A percentile compares a stretch with the other conserved stretches of the same genome.
Evolutionary conservation across 78 protist species (phyloP).

Genomic region (Dictyostelium firmibasis): DNA sequence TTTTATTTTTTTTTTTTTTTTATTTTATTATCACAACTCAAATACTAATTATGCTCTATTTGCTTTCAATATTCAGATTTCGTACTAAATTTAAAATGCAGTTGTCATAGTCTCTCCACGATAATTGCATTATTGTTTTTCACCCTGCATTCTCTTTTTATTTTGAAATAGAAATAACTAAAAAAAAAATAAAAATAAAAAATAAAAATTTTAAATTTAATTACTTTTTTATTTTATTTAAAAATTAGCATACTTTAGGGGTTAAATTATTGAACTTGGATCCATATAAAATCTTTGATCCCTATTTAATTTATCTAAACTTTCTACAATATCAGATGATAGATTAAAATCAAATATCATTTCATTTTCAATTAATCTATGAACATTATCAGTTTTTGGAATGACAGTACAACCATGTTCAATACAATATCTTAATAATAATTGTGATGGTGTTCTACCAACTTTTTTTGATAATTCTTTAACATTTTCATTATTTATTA

Average conservation of each 20-base stretch:
- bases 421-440: slow-evolving; percentile 69
- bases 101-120: too few relatives aligned
- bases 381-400: slow-evolving; percentile 57
- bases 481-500: background rate
- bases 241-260: too few relatives aligned
- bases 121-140: too few relatives aligned
- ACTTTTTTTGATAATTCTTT: slow-evolving; percentile 15
- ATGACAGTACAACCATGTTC: slow-evolving; percentile 28
- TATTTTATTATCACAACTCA: too few relatives aligned
- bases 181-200: too few relatives aligned
- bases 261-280: slow-evolving; percentile 8
- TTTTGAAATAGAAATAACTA: too few relatives aligned
- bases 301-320: slow-evolving; percentile 8
- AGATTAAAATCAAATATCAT: slow-evolving; percentile 8
- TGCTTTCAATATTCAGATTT: too few relatives aligned
- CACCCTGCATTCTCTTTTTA: too few relatives aligned
- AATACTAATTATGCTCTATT: too few relatives aligned
- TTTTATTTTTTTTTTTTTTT: background rate
- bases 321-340: background rate
- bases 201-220: too few relatives aligned
- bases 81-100: too few relatives aligned
- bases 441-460: slow-evolving; percentile 43
- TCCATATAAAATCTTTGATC: slow-evolving; percentile 33
- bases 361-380: slow-evolving; percentile 74
- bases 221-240: too few relatives aligned